These are phyloP conservation scores for Phyllosticta citrichinensis DNA, from an alignment of 2,329 filamentous ascomycete genomes.

Conservation along the genomic window DNA sequence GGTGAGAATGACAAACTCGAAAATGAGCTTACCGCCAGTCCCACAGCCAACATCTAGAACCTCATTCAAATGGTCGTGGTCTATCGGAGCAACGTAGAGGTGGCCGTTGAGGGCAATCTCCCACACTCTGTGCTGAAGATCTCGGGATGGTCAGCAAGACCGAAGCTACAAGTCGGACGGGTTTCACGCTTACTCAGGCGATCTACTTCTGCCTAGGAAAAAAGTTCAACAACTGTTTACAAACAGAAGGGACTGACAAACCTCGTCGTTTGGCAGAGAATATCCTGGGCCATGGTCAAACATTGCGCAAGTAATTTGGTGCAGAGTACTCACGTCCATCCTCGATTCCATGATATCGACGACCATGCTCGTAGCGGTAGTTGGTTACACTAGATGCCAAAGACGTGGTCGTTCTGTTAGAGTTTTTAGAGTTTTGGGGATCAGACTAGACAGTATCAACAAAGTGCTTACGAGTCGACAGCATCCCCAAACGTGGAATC, in stretches of 20 bases:
- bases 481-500: conserved; percentile 9
- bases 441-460: neutral
- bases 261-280: conserved; percentile 17
- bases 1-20: neutral
- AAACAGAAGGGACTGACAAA: neutral
- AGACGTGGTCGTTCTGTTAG: conserved; percentile 10
- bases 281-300: conserved; percentile 12
- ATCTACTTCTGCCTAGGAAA: conserved; percentile 15
- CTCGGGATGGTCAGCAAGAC: conserved; percentile 3
- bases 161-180: neutral
- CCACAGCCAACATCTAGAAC: conserved; percentile 18
- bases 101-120: conserved; percentile 15
- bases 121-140: conserved; percentile 19
- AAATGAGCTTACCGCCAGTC: conserved; percentile 13
- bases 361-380: conserved; percentile 10
- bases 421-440: neutral
- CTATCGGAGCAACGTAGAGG: conserved; percentile 15
- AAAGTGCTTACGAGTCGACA: neutral
- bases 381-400: conserved; percentile 8
- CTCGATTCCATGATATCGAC: conserved; percentile 11
- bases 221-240: neutral
- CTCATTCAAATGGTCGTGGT: conserved; percentile 11
- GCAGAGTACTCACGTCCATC: conserved; percentile 3
- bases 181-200: conserved; percentile 11
- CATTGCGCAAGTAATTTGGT: neutral